Evolutionary conservation across 2,329 filamentous ascomycete species (phyloP), one percentile per base, ranked within the genome.

Genomic region (Penicillium brasilianum): DNA sequence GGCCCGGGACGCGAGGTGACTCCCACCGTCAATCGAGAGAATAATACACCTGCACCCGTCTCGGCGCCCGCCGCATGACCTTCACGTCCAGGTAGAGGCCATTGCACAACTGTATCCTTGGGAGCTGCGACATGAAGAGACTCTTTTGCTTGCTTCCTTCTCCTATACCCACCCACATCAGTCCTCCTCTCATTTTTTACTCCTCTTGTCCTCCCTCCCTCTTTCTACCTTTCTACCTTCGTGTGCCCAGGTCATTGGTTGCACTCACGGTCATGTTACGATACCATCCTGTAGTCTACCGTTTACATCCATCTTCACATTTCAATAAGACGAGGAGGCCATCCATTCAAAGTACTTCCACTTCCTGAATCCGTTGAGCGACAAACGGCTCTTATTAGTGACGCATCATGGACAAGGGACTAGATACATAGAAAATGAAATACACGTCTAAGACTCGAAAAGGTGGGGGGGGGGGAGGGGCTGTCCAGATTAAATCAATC

Each of bases 1-100:
- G 74, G 73, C 1, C 73, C 73, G 30, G 71, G 73, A 32, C 72
- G 74, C 20, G 70, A 73, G 59, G 62, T 60, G 44, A 48, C 50
- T 51, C 32, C 62, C 16, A 52, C 63, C 3, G 34, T 25, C 49
- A 62, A 53, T 16, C 62, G 65, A 32, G 62, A 59, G 18, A 53
- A 52, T n/a, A 55, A 37, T 11, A 18, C 41, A 3, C 37, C 48
- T 16, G 55, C 61, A 30, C 55, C 67, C 25, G 67, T 70, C 51
- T 55, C 72, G 16, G 62, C 69, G 18, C 69, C 71, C 7, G 71
- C 63, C 25, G 72, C 72, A 61, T 74, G 69, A 58, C 57, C 59
- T 55, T 39, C 30, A 20, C 7, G 18, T 43, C 34, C 30, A 37
- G 44, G 32, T 55, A 36, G 44, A 25, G 25, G 20, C 22, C 28